A percentile compares a stretch with the other conserved stretches of the same genome.
These are phyloP conservation scores for Akanthomyces muscarius DNA, from an alignment of 2,329 filamentous ascomycete species.

Conservation along the genomic window DNA sequence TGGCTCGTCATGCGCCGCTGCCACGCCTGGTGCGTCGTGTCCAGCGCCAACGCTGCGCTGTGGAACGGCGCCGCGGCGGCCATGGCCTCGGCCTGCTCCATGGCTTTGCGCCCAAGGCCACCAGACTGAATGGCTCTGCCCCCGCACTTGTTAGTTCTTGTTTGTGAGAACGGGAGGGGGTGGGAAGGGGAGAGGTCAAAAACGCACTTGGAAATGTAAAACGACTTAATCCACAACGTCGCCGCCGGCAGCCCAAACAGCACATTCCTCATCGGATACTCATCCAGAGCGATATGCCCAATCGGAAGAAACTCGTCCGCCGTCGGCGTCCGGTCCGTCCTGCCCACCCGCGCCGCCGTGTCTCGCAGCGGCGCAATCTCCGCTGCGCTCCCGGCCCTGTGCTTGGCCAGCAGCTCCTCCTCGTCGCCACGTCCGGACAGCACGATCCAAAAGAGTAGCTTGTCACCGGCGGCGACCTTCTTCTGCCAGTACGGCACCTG, in stretches of 20 bases:
- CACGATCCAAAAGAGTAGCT: constrained; percentile 40
- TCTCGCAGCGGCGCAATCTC: constrained; percentile 30
- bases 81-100: constrained; percentile 32
- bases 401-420: constrained; percentile 26
- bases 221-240: constrained; percentile 37
- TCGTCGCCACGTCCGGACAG: neutral
- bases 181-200: too few relatives aligned
- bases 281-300: constrained; percentile 38
- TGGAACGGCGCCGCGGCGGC: constrained; percentile 30
- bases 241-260: constrained; percentile 29
- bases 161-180: too few relatives aligned
- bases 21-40: constrained; percentile 31
- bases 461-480: constrained; percentile 32
- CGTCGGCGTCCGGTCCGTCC: constrained; percentile 28
- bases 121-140: constrained; percentile 31
- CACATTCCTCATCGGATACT: constrained; percentile 29
- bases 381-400: constrained; percentile 17
- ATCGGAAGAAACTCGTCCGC: constrained; percentile 33
- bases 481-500: constrained; percentile 34
- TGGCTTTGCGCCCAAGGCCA: constrained; percentile 35
- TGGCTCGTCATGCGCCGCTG: constrained; percentile 26
- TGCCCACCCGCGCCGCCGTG: constrained; percentile 29
- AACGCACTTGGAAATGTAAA: constrained; percentile 37
- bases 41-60: constrained; percentile 33
- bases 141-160: too few relatives aligned